phyloP scores from a whole-genome alignment of 192 early-diverging fungal species.

The Cladochytrium replicatum region DNA sequence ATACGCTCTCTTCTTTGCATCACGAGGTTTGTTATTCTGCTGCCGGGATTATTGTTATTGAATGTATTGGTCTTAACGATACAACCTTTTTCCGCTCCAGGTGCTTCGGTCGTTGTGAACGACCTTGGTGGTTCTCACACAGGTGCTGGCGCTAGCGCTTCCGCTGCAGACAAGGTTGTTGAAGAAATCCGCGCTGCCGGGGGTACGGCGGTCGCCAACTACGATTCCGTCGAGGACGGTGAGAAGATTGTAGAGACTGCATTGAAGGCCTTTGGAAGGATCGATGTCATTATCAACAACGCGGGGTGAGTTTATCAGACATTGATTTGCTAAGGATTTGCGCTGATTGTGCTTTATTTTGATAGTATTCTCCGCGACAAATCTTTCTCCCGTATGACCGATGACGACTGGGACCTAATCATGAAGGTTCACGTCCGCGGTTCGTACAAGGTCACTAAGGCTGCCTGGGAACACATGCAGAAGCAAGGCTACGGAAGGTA shows the following conservation, averaged over 20 bases:
- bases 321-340: too few species aligned
- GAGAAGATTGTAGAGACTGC: slow-evolving; percentile 97
- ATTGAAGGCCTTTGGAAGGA: slow-evolving; percentile 86
- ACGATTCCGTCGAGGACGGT: slow-evolving; percentile 94
- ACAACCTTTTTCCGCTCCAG: slow-evolving; percentile 39
- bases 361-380: slow-evolving; percentile 94
- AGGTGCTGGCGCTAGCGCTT: slow-evolving; percentile 58
- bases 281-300: slow-evolving; percentile 97
- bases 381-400: slow-evolving; percentile 92
- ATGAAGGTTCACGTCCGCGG: slow-evolving; percentile 87
- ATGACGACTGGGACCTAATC: slow-evolving; percentile 95
- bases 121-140: slow-evolving; percentile 76
- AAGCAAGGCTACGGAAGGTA: slow-evolving; percentile 90
- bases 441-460: slow-evolving; percentile 91
- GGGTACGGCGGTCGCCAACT: slow-evolving; percentile 91
- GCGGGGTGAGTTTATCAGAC: slow-evolving; percentile 57
- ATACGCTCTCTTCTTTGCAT: slow-evolving; percentile 85
- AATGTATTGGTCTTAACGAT: too few species aligned
- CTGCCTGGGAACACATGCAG: slow-evolving; percentile 91
- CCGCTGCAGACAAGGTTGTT: slow-evolving; percentile 90
- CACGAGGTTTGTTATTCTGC: slow-evolving; percentile 34
- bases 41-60: background rate
- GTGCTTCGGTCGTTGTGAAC: slow-evolving; percentile 93
- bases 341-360: too few species aligned
- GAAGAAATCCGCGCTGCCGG: slow-evolving; percentile 81